Evolutionary conservation across 148 eudicot species (phyloP).

Genomic region (Silene latifolia): DNA sequence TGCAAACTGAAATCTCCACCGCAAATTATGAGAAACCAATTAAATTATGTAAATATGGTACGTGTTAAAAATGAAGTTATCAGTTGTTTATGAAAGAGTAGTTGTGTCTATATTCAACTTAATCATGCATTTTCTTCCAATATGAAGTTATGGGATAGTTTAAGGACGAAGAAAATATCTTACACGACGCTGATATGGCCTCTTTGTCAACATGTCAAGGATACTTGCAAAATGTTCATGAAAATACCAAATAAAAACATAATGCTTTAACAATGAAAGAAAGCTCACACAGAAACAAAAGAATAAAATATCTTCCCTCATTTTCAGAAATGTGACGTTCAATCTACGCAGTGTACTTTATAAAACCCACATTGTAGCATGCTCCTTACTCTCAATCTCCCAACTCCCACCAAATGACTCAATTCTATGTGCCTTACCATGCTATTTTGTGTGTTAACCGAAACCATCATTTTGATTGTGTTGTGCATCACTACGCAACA

Average conservation of each 20-base stretch:
- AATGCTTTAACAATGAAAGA: not conserved
- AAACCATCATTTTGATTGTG: not conserved
- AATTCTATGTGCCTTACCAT: too few species aligned
- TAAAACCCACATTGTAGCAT: not conserved
- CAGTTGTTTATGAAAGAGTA: not conserved
- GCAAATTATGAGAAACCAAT: slow-evolving; percentile 1
- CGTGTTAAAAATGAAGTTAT: not conserved
- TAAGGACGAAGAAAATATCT: not conserved
- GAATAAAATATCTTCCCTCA: not conserved
- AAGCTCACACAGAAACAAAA: not conserved
- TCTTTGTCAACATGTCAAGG: not conserved
- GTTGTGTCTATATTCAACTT: not conserved
- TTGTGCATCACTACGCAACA: not conserved
- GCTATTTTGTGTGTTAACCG: not conserved
- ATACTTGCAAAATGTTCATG: not conserved
- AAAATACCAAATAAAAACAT: not conserved
- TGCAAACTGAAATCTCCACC: slow-evolving; percentile 51
- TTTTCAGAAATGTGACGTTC: not conserved
- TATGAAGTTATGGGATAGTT: not conserved
- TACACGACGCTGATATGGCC: not conserved
- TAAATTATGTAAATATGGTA: not conserved
- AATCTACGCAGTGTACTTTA: not conserved
- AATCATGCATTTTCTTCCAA: not conserved
- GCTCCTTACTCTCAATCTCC: not conserved
- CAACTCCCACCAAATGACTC: too few species aligned